These are phyloP conservation scores for Lactarius sp. DNA, from an alignment of 768 basidiomycete genomes.

Conservation along the genomic window DNA sequence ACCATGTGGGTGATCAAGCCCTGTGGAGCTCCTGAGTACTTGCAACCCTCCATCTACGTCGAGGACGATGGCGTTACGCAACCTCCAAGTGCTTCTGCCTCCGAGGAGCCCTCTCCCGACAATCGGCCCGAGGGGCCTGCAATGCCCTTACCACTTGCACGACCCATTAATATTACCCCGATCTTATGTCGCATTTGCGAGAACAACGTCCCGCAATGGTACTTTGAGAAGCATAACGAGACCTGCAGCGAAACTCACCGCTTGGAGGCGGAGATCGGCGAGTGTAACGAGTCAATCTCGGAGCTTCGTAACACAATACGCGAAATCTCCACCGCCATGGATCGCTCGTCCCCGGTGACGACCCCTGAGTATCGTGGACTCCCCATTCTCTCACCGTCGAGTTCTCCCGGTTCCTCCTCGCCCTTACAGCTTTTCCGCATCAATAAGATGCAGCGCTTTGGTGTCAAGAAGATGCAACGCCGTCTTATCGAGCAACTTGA, in stretches of 20 bases:
- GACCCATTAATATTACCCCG: slow-evolving; percentile 72
- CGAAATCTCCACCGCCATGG: slow-evolving; percentile 67
- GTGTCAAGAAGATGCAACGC: slow-evolving; percentile 77
- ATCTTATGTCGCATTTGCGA: slow-evolving; percentile 98
- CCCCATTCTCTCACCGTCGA: slow-evolving; percentile 72
- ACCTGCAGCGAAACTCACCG: slow-evolving; percentile 96
- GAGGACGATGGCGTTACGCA: slow-evolving; percentile 40
- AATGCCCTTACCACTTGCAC: slow-evolving; percentile 70
- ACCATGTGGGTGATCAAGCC: slow-evolving; percentile 98
- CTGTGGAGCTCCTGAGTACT: slow-evolving; percentile 62
- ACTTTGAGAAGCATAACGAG: slow-evolving; percentile 99
- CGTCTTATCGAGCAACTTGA: slow-evolving; percentile 81
- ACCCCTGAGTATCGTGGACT: slow-evolving; percentile 83
- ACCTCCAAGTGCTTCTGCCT: slow-evolving; percentile 34
- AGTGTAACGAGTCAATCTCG: slow-evolving; percentile 87
- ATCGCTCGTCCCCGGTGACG: slow-evolving; percentile 61
- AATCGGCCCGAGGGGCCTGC: slow-evolving; percentile 33
- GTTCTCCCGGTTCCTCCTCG: slow-evolving; percentile 65
- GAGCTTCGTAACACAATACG: slow-evolving; percentile 86
- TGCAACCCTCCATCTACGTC: slow-evolving; percentile 56
- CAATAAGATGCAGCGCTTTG: slow-evolving; percentile 68
- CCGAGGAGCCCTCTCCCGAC: slow-evolving; percentile 4
- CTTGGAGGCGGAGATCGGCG: slow-evolving; percentile 89
- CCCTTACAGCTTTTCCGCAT: slow-evolving; percentile 73
- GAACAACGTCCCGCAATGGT: slow-evolving; percentile 95